Percentiles rank a stretch among this genome's conserved stretches.
Conservation (phyloP, 2,329 filamentous ascomycete genomes). For the Fusarium solani-melongenae region DNA sequence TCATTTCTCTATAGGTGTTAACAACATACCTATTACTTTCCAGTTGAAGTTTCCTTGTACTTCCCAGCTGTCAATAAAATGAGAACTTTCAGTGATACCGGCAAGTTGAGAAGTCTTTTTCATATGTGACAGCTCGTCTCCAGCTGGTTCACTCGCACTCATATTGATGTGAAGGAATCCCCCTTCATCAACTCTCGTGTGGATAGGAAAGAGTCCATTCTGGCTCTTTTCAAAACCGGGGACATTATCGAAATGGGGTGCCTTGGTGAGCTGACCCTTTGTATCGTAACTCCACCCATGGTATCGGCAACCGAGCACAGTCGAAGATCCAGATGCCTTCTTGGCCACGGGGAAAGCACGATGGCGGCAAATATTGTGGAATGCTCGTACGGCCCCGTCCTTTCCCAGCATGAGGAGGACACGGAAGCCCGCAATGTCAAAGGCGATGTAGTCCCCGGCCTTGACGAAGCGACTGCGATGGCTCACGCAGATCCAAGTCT, state of each 20-base stretch:
- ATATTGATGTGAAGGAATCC: neutral
- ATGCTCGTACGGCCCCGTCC: constrained; percentile 43
- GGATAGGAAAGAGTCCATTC: neutral
- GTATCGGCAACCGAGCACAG: constrained; percentile 56
- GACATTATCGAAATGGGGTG: constrained; percentile 46
- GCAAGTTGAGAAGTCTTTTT: neutral
- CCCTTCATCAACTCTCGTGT: neutral
- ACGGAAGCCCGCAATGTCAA: constrained; percentile 49
- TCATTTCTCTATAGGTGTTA: no score
- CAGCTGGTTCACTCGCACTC: neutral
- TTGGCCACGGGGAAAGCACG: constrained; percentile 55
- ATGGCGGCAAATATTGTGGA: constrained; percentile 59
- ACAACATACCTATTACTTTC: neutral
- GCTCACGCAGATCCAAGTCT: constrained; percentile 52
- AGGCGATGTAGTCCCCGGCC: constrained; percentile 50
- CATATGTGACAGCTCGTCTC: neutral
- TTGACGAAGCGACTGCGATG: constrained; percentile 49
- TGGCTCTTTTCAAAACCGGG: neutral
- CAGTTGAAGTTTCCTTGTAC: neutral
- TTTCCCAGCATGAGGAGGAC: constrained; percentile 52
- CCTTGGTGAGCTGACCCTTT: constrained; percentile 56
- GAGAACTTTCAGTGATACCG: neutral
- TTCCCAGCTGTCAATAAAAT: neutral
- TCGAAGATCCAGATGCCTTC: constrained; percentile 50
- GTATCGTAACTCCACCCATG: constrained; percentile 59